These are phyloP conservation scores for Ocimum tenuiflorum DNA, from an alignment of 257 asterid species.

Conservation along the genomic window DNA sequence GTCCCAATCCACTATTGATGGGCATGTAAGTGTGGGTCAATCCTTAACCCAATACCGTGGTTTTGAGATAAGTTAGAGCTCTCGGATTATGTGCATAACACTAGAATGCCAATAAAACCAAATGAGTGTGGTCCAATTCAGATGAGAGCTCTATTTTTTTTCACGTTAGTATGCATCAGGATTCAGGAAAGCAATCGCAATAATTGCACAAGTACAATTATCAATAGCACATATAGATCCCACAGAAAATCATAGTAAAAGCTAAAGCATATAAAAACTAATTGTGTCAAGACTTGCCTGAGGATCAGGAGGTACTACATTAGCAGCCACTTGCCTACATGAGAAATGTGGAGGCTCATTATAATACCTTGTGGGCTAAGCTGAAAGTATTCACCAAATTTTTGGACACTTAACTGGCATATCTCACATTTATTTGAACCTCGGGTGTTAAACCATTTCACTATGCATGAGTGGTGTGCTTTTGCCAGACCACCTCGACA, in stretches of 20 bases:
- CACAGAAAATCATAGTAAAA: conserved; percentile 2
- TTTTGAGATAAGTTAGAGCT: too few species aligned
- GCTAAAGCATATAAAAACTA: conserved; percentile 3
- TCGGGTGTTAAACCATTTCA: conserved; percentile 61
- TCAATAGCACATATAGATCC: neutral
- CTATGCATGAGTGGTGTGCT: conserved; percentile 66
- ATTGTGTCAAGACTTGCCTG: conserved; percentile 39
- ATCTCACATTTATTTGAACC: conserved; percentile 78
- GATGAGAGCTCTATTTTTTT: neutral
- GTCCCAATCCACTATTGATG: too few species aligned
- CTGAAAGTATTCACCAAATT: conserved; percentile 7
- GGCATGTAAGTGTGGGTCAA: too few species aligned
- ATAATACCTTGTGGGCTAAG: conserved; percentile 6
- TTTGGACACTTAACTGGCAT: conserved; percentile 53
- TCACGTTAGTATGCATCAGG: neutral
- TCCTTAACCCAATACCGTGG: too few species aligned
- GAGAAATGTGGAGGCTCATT: conserved; percentile 26
- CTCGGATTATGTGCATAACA: too few species aligned
- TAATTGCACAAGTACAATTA: conserved; percentile 4
- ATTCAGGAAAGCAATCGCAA: neutral
- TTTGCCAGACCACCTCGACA: conserved; percentile 73
- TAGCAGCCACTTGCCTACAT: conserved; percentile 56
- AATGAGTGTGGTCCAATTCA: neutral
- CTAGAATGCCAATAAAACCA: conserved; percentile 12
- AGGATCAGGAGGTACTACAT: conserved; percentile 51